Evolutionary conservation across 2,329 filamentous ascomycete species (phyloP).

Genomic region (Epichloe elymi): DNA sequence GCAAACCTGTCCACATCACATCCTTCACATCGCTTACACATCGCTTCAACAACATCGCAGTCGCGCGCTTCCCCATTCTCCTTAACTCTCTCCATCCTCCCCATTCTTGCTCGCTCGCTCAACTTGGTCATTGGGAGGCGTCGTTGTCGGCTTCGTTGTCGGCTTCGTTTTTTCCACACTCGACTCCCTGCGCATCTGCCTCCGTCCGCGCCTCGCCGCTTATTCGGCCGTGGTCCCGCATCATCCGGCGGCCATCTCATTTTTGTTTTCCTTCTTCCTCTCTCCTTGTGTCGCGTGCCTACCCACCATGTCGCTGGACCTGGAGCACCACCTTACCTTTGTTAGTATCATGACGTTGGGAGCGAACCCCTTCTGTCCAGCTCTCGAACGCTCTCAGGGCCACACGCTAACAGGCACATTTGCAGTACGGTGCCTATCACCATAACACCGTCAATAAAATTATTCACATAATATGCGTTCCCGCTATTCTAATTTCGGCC

Average conservation of each 20-base stretch:
- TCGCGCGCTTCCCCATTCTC: neutral
- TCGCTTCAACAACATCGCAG: neutral
- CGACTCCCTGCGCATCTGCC: neutral
- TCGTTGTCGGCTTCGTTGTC: neutral
- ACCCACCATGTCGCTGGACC: slow-evolving; percentile 51
- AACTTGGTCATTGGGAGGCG: neutral
- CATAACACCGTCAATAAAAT: slow-evolving; percentile 62
- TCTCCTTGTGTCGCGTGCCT: slow-evolving; percentile 7
- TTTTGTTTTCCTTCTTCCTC: neutral
- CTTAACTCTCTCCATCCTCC: neutral
- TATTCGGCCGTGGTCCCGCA: neutral
- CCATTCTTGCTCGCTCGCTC: neutral
- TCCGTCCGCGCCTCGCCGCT: neutral
- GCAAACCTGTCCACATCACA: slow-evolving; percentile 3
- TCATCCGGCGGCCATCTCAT: neutral
- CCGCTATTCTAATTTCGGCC: slow-evolving; percentile 56
- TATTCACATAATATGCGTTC: slow-evolving; percentile 72
- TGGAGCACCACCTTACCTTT: slow-evolving; percentile 72
- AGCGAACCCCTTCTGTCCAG: neutral
- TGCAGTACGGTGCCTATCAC: slow-evolving; percentile 73
- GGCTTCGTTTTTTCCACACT: neutral
- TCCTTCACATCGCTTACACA: neutral
- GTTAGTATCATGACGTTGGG: slow-evolving; percentile 27
- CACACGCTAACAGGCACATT: neutral
- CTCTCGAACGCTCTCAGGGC: neutral